Base-by-base conservation (phyloP, 2,329 filamentous ascomycete genomes). In the Chaetomium sp. region DNA sequence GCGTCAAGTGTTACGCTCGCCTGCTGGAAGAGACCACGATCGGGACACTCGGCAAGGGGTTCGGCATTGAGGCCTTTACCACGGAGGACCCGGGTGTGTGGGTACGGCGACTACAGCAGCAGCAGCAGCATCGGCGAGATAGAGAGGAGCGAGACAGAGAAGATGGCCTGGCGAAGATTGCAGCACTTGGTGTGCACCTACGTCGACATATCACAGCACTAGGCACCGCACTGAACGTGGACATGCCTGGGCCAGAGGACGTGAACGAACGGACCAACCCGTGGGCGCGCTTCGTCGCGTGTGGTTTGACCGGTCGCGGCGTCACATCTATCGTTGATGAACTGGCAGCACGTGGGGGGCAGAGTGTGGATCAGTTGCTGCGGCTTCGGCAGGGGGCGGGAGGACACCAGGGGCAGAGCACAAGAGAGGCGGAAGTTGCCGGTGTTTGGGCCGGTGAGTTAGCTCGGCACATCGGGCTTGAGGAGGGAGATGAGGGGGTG, bases 101-200 rank as follows among this genome's bases (percentile, higher is more conserved):
- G 91, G 77, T 86, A 0, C 7, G 35, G 6, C 37, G 8, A 27
- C 27, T 4, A 11, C 48, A 6, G 7, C 42, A 44, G n/a, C 42
- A 44, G 42, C 41, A 14, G n/a, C 41, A 43, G n/a, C 41, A 14
- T 12, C 41, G 4, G 19, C 41, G 41, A 11, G 6, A 14, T 6
- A 12, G 14, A 19, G 32, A n/a, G 36, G 33, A 12, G 27, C 11
- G 7, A 35, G 7, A 2, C 33, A 37, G 1, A 44, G 33, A 12
- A 10, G n/a, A 10, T 19, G 11, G 12, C 38, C n/a, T 0, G 12
- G 76, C 79, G 64, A 99, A 97, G 76, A 91, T 99, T 63, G 89
- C 90, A 0, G 91, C 91, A 0, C 75, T 97, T 43, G 94, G 94
- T 0, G 89, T 99, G n/a, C 91, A 97, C 73, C 79, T 96, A 60